Evolutionary conservation across 2,329 filamentous ascomycete species (phyloP), one percentile per base, ranked within the genome.

Genomic region (Nothophoma quercina): DNA sequence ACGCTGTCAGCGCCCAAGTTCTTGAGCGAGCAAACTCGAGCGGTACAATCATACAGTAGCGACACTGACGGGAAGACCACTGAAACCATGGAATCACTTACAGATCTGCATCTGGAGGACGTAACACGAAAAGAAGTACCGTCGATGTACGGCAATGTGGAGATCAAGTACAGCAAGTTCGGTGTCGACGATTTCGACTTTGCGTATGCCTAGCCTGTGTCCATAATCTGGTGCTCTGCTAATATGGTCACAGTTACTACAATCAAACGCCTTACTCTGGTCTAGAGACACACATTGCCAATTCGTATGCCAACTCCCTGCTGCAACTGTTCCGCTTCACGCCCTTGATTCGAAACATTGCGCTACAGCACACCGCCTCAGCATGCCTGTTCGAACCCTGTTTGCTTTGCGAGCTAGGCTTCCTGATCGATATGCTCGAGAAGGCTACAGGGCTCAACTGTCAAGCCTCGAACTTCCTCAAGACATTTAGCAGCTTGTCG

Each of bases 181-280:
- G 95, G 95, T 16, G 92, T 99, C n/a, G 93, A 98, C 67, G 96
- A 99, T 74, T 99, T 99, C 72, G 95, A 99, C 74, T 99, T 99
- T 76, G 89, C 89, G 87, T 91, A 78, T 66, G 85, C 28, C 12
- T 32, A 39, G 19, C 18, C 19, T 21, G 19, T 33, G 34, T 12
- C 8, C 16, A 9, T 25, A 29, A 12, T 28, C 29, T 5, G 7
- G 5, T 18, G 13, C 8, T 2, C 46, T 13, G 19, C 51, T 68
- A 34, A 63, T 47, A 70, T 51, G 15, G 18, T 7, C 12, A 10
- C 59, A 91, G 91, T 51, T 98, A 91, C 73, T 99, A 96, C 80
- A 99, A 99, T 75, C 92, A 90, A 71, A 98, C 96, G 1, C 82
- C 80, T 19, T 96, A 91, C 69, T 96, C 95, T 8, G 95, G 95